These are phyloP conservation scores for Tricholoma sp. DNA, from an alignment of 768 basidiomycete genomes.

Conservation along the genomic window DNA sequence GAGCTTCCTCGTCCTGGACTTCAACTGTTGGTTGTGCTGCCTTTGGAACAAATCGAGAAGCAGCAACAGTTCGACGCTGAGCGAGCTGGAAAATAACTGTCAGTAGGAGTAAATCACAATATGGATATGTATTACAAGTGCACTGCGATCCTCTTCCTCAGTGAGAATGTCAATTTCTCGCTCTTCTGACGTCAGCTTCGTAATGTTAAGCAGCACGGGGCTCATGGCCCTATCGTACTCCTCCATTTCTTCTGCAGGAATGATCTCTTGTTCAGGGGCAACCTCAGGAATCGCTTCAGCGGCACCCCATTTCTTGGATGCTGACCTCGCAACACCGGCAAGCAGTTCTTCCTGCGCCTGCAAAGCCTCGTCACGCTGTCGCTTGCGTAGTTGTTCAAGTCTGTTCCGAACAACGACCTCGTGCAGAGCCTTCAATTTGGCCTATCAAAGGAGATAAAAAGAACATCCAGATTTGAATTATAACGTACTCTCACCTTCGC, in stretches of 20 bases:
- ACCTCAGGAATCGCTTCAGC: conserved; percentile 32
- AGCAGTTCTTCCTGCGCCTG: conserved; percentile 89
- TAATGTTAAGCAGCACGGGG: conserved; percentile 69
- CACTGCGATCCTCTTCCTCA: conserved; percentile 56
- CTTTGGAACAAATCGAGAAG: conserved; percentile 85
- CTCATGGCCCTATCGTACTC: conserved; percentile 85
- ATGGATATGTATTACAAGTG: conserved; percentile 49
- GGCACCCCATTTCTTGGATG: conserved; percentile 32
- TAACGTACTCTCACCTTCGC: conserved; percentile 64
- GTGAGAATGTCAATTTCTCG: conserved; percentile 74
- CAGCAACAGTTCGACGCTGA: conserved; percentile 75
- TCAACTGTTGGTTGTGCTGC: conserved; percentile 56
- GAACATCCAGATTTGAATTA: conserved; percentile 9
- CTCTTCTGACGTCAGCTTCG: conserved; percentile 68
- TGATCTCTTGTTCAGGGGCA: conserved; percentile 27
- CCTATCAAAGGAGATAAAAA: conserved; percentile 39
- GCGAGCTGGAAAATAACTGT: conserved; percentile 46
- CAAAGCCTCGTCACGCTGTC: conserved; percentile 92
- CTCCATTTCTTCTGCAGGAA: conserved; percentile 63
- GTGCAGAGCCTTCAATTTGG: conserved; percentile 87
- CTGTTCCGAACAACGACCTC: conserved; percentile 97
- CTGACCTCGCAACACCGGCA: conserved; percentile 67
- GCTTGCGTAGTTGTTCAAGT: conserved; percentile 91
- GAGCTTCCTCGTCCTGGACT: conserved; percentile 47
- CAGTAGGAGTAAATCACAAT: conserved; percentile 3